Conservation (phyloP, 2,329 filamentous ascomycete genomes). For the Endothia cerciana region DNA sequence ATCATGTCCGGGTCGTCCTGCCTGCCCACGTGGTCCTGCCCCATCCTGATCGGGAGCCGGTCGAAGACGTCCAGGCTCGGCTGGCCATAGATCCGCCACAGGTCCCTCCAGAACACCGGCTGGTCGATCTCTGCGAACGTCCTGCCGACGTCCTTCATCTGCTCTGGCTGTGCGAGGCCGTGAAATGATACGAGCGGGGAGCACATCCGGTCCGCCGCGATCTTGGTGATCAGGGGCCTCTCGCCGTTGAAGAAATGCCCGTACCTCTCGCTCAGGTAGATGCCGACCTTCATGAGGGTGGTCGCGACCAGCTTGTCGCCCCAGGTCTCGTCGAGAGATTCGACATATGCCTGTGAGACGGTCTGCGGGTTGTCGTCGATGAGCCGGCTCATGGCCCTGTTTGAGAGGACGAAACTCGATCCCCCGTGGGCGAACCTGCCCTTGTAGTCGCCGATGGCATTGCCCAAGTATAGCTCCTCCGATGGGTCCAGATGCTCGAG, state of each 20-base stretch:
- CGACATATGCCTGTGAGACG: conserved; percentile 48
- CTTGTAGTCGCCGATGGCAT: conserved; percentile 60
- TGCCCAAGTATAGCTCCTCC: conserved; percentile 56
- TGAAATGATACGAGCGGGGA: conserved; percentile 60
- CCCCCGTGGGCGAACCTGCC: conserved; percentile 61
- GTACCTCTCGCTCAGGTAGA: conserved; percentile 60
- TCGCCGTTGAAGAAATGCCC: conserved; percentile 61
- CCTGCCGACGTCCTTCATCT: conserved; percentile 51
- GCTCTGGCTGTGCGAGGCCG: conserved; percentile 47
- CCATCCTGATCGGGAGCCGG: conserved; percentile 41
- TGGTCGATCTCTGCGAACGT: conserved; percentile 43
- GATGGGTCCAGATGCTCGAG: conserved; percentile 53
- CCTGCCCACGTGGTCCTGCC: conserved; percentile 56
- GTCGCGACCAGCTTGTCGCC: conserved; percentile 59
- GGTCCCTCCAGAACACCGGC: conserved; percentile 54
- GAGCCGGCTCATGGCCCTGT: conserved; percentile 51
- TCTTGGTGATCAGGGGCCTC: conserved; percentile 51
- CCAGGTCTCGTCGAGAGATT: conserved; percentile 55
- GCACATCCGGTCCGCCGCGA: conserved; percentile 56
- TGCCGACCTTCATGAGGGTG: conserved; percentile 55
- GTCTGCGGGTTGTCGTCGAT: conserved; percentile 47
- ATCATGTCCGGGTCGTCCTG: conserved; percentile 48
- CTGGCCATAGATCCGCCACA: conserved; percentile 54
- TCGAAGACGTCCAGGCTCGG: conserved; percentile 45
- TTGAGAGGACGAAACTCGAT: conserved; percentile 57